These are phyloP conservation scores for Beta vulgaris DNA, from an alignment of 148 eudicot species.

Conservation along the genomic window DNA sequence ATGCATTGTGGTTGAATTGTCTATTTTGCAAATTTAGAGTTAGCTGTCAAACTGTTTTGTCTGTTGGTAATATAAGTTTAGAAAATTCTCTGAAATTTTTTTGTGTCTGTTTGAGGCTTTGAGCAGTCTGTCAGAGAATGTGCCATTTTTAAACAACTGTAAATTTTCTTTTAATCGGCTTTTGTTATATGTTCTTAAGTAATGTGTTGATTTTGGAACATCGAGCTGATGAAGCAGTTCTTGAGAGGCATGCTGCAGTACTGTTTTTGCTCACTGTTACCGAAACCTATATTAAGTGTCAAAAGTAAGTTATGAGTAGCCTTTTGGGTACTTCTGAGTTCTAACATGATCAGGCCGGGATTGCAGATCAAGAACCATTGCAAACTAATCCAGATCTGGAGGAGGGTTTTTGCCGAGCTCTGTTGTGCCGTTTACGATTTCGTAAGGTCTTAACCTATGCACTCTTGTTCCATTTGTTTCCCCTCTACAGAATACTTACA, in stretches of 20 bases:
- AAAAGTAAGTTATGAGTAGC: slow-evolving; percentile 4
- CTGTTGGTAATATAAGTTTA: background rate
- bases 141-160: too few species aligned
- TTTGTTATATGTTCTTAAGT: background rate
- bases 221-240: background rate
- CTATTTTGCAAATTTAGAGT: background rate
- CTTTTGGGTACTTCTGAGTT: background rate
- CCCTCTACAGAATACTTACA: background rate
- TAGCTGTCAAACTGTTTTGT: background rate
- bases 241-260: slow-evolving; percentile 4
- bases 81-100: background rate
- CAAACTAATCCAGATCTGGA: slow-evolving; percentile 76
- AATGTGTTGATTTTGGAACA: background rate
- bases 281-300: background rate
- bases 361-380: slow-evolving; percentile 83
- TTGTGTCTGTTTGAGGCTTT: too few species aligned
- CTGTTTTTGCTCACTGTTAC: background rate
- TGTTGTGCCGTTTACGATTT: slow-evolving; percentile 95
- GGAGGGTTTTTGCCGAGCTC: slow-evolving; percentile 87
- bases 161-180: too few species aligned
- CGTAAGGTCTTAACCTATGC: slow-evolving; percentile 89
- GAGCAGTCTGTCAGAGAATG: background rate
- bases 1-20: background rate
- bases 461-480: slow-evolving; percentile 15
- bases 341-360: slow-evolving; percentile 11